Evolutionary conservation across 768 basidiomycete species (phyloP).

Genomic region (Suillus subaureus): DNA sequence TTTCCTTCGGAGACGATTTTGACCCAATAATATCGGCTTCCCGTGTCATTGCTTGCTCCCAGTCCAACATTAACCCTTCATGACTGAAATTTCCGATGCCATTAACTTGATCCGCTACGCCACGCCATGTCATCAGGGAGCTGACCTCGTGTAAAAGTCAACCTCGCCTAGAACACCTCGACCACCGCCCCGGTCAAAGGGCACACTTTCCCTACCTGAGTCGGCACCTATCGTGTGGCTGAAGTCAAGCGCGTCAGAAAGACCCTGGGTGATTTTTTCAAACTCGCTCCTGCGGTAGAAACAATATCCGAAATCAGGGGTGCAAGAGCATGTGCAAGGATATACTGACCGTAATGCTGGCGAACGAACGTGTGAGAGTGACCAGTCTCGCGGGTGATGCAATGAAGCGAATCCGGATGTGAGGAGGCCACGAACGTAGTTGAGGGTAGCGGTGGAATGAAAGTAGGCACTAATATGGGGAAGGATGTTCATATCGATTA

Average conservation of each 20-base stretch:
- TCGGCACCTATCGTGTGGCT: slow-evolving; percentile 84
- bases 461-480: slow-evolving; percentile 81
- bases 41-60: slow-evolving; percentile 91
- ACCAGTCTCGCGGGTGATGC: slow-evolving; percentile 90
- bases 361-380: slow-evolving; percentile 87
- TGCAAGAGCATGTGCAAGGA: slow-evolving; percentile 2
- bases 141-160: slow-evolving; percentile 89
- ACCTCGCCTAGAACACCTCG: slow-evolving; percentile 80
- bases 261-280: slow-evolving; percentile 78
- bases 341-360: slow-evolving; percentile 63
- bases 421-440: slow-evolving; percentile 86
- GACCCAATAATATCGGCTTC: slow-evolving; percentile 33
- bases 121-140: background rate
- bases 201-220: slow-evolving; percentile 41
- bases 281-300: slow-evolving; percentile 65
- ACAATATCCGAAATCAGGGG: slow-evolving; percentile 17
- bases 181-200: slow-evolving; percentile 74
- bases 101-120: background rate
- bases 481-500: slow-evolving; percentile 12
- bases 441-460: slow-evolving; percentile 91
- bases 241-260: slow-evolving; percentile 93
- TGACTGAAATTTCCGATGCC: slow-evolving; percentile 51
- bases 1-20: slow-evolving; percentile 14
- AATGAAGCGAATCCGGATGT: slow-evolving; percentile 94
- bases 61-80: slow-evolving; percentile 90